phyloP scores from a whole-genome alignment of 257 asterid species.

The Fraxinus cuspidata region DNA sequence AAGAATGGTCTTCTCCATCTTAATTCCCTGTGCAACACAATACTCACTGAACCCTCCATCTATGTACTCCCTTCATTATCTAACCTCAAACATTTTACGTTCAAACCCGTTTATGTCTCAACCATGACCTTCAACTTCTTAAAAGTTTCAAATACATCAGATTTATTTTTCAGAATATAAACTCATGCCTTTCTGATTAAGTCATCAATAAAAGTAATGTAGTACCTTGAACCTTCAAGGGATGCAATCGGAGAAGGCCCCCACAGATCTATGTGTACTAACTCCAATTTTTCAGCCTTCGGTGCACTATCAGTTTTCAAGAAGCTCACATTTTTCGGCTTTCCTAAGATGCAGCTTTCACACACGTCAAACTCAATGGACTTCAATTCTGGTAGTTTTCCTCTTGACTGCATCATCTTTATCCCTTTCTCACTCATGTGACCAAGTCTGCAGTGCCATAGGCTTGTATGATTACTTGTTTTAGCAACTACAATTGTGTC shows the following conservation, averaged over 20 bases:
- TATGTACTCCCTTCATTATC: not conserved
- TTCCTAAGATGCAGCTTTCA: not conserved
- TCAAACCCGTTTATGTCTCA: no score
- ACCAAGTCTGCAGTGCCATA: no score
- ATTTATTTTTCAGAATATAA: not conserved
- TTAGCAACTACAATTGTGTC: no score
- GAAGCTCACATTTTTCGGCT: not conserved
- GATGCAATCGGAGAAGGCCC: not conserved
- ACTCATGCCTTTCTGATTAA: not conserved
- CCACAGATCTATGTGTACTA: not conserved
- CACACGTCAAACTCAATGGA: no score
- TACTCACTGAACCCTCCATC: not conserved
- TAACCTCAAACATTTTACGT: no score
- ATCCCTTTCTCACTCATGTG: no score
- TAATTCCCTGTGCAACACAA: not conserved
- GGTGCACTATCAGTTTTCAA: not conserved
- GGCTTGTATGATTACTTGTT: no score
- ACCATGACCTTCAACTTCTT: not conserved
- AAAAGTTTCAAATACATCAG: not conserved
- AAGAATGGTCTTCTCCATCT: not conserved
- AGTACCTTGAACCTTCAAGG: not conserved
- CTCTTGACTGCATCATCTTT: no score
- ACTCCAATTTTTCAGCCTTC: not conserved
- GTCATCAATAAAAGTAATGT: not conserved
- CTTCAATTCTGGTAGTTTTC: no score